These are phyloP conservation scores for Falciphora oryzae DNA, from an alignment of 2,329 filamentous ascomycete genomes.

Conservation along the genomic window DNA sequence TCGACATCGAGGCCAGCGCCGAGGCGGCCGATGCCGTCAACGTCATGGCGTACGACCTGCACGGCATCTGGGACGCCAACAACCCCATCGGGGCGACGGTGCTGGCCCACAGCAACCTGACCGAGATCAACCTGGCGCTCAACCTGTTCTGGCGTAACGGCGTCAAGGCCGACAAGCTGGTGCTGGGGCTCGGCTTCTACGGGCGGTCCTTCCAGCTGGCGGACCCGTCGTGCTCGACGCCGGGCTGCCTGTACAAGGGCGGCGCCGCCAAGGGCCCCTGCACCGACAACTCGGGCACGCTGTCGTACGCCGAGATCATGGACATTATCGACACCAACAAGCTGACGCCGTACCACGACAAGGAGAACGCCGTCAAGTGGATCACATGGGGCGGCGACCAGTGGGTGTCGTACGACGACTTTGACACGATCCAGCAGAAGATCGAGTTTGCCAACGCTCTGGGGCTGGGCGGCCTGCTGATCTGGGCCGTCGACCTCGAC, in stretches of 20 bases:
- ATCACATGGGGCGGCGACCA: constrained; percentile 25
- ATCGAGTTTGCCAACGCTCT: constrained; percentile 20
- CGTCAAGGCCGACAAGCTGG: constrained; percentile 34
- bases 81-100: constrained; percentile 29
- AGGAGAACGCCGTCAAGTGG: constrained; percentile 21
- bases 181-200: constrained; percentile 38
- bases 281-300: constrained; percentile 15
- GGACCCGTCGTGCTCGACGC: constrained; percentile 16
- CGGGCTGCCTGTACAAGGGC: constrained; percentile 19
- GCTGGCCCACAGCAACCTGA: constrained; percentile 38
- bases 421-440: constrained; percentile 25
- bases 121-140: constrained; percentile 35
- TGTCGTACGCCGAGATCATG: constrained; percentile 20
- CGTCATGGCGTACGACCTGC: constrained; percentile 36
- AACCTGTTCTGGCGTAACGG: constrained; percentile 40
- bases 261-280: constrained; percentile 18
- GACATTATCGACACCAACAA: constrained; percentile 13
- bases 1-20: constrained; percentile 20
- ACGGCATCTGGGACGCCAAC: constrained; percentile 34
- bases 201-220: constrained; percentile 23
- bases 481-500: constrained; percentile 23
- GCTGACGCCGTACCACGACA: constrained; percentile 15
- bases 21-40: constrained; percentile 32
- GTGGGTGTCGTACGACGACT: constrained; percentile 33
- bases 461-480: constrained; percentile 22